A percentile compares a stretch with the other conserved stretches of the same genome.
Evolutionary conservation across 129 eudicot genomes (phyloP).

Genomic region (Rutidosis leptorrhynchoides): DNA sequence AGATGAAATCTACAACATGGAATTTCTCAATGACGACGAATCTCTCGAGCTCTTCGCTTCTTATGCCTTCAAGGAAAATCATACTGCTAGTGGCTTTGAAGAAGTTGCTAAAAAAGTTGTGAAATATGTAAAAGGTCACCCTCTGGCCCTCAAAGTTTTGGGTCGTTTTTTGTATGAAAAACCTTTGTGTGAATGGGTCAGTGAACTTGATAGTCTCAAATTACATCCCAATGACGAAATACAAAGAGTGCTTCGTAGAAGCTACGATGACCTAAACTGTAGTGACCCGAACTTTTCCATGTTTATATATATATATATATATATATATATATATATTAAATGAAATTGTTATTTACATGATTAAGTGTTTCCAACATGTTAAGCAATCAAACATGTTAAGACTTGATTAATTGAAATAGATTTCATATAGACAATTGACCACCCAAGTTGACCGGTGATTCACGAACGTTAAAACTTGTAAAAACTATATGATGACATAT

Average conservation of each 20-base stretch:
- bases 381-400: too few relatives aligned
- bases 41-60: conserved; percentile 11
- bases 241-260: background rate
- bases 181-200: background rate
- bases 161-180: background rate
- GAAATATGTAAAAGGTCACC: conserved; percentile 14
- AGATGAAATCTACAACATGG: conserved; percentile 15
- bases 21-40: background rate
- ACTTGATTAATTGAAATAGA: too few relatives aligned
- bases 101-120: background rate
- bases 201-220: conserved; percentile 2
- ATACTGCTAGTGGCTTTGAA: background rate
- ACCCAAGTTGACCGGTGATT: too few relatives aligned
- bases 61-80: background rate
- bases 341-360: too few relatives aligned
- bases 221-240: conserved; percentile 7
- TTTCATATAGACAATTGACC: too few relatives aligned
- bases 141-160: conserved; percentile 21
- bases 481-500: too few relatives aligned
- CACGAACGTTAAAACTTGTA: too few relatives aligned
- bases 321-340: too few relatives aligned
- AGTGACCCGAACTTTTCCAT: too few relatives aligned
- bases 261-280: conserved; percentile 1
- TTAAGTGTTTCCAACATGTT: too few relatives aligned
- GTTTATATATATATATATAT: too few relatives aligned